Base-by-base conservation (phyloP, 352 stramenopile species). In the Pythium guiyangense region DNA sequence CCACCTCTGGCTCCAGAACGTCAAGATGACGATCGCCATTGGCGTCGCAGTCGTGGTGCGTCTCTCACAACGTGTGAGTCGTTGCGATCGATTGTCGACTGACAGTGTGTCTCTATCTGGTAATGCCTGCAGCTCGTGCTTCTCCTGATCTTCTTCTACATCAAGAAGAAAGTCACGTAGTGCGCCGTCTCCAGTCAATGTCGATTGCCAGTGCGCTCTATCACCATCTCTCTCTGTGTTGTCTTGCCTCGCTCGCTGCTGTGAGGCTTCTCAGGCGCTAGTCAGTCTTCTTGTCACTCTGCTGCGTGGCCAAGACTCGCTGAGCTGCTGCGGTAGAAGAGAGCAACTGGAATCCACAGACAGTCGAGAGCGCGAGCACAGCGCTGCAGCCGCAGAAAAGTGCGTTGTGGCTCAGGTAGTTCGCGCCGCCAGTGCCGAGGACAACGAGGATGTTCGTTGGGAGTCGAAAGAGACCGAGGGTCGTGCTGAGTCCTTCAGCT, bases 11-110 rank as follows among this genome's bases (percentile, higher is more conserved):
- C 79, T 85, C 69, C 77, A 95, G 62, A 95, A 95, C 51, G 64
- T 95, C 31, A 95, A 95, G 68, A 88, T 94, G 82, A 93, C 80
- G 56, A 82, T 92, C 60, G 79, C 81, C 17, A 87, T 90, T 35
- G 78, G 70, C 53, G 66, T 86, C 54, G 63, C 90, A 35, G 66
- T 83, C 65, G 54, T 73, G 60, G 86, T 95, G 84, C 29, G 82
- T 37, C 12, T 50, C 9, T 20, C 2, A 20, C 17, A 0, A 31
- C 1, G 25, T 39, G 4, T 25, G 40, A 18, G 12, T 18, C n/a
- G 27, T 34, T 43, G 12, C 48, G 20, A 3, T 69, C 17, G 39
- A 55, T 20, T 49, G 34, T 12, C 29, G 9, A 9, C 20, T 25
- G 17, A 54, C 25, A 31, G 6, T 52, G 0, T 66, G 42, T 37